Base-by-base conservation (phyloP, 345 rosid genomes). In the Bretschneidera sinensis region DNA sequence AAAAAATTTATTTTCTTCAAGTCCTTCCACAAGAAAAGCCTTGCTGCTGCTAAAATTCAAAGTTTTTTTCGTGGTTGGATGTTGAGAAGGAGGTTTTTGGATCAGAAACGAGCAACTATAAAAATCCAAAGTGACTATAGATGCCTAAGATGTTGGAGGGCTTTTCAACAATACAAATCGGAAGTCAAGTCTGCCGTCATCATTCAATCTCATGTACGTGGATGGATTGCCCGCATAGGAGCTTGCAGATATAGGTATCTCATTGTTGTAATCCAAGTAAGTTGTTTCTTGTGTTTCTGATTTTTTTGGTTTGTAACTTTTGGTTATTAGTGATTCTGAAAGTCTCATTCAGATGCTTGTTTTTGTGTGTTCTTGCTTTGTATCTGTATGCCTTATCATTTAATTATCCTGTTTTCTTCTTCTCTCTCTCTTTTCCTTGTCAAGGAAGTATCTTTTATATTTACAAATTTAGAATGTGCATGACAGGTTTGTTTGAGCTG, bases 201-300 rank as follows among this genome's bases (percentile, higher is more conserved):
- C 33, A 72, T 92, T 60, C 97, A 92, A 68, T 74, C 87, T 78
- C 69, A 66, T 60, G 71, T 71, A 48, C 95, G 89, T 61, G 67
- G 89, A 61, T 81, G 91, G 91, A 76, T 81, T 35, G 72, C 72
- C 16, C 65, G 78, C 53, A 77, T 68, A 66, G 60, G 18, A 61
- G 60, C 66, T 55, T 21, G 28, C 59, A 78, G 65, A 65, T 53
- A 50, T 60, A 70, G 51, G 63, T 18, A 54, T 59, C 75, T 65
- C 23, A 47, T 81, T 58, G 21, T 75, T 53, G 59, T 67, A 51
- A 84, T 88, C 64, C 96, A 92, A 79, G 98, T 87, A 81, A 72
- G 78, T 69, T 53, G 9, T 43, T 58, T 63, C 9, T 5, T 13
- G 16, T 14, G 1, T 39, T 13, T 39, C 16, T 39, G 6, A 39